A percentile compares a stretch with the other conserved stretches of the same genome.
These are phyloP conservation scores for Linum lewisii DNA, from an alignment of 345 rosid species.

Conservation along the genomic window DNA sequence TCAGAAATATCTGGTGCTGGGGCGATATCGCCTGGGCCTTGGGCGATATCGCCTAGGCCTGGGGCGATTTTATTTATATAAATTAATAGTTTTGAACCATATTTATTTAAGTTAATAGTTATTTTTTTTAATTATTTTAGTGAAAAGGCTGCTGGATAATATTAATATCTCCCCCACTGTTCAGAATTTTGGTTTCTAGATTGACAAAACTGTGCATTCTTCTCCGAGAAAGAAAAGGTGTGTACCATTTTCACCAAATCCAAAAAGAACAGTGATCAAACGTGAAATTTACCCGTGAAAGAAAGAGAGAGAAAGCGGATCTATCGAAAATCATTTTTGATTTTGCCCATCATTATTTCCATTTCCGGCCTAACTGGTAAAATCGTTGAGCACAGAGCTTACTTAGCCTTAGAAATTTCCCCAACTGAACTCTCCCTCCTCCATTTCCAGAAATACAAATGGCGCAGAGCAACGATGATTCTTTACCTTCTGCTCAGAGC, in stretches of 20 bases:
- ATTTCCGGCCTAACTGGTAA: not conserved
- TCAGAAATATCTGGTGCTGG: too few relatives aligned
- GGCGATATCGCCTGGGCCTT: too few relatives aligned
- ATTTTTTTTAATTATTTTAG: too few relatives aligned
- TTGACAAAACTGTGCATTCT: too few relatives aligned
- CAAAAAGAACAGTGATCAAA: not conserved
- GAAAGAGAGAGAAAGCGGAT: not conserved
- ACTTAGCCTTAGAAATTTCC: not conserved
- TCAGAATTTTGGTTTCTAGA: too few relatives aligned
- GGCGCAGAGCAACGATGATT: not conserved
- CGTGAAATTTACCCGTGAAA: not conserved
- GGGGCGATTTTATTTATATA: too few relatives aligned
- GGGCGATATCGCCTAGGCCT: too few relatives aligned
- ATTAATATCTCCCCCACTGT: too few relatives aligned
- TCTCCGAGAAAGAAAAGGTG: too few relatives aligned
- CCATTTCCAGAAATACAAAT: not conserved
- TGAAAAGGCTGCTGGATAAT: too few relatives aligned
- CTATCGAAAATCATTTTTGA: not conserved
- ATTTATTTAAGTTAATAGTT: too few relatives aligned
- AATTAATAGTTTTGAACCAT: too few relatives aligned
- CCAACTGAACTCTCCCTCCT: not conserved
- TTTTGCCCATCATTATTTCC: not conserved
- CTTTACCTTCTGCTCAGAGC: conserved; percentile 9
- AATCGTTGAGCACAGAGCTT: not conserved
- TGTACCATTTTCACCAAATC: not conserved